These are phyloP conservation scores for Rhizophagus clarus DNA, from an alignment of 192 early-diverging fungal genomes.

Conservation along the genomic window DNA sequence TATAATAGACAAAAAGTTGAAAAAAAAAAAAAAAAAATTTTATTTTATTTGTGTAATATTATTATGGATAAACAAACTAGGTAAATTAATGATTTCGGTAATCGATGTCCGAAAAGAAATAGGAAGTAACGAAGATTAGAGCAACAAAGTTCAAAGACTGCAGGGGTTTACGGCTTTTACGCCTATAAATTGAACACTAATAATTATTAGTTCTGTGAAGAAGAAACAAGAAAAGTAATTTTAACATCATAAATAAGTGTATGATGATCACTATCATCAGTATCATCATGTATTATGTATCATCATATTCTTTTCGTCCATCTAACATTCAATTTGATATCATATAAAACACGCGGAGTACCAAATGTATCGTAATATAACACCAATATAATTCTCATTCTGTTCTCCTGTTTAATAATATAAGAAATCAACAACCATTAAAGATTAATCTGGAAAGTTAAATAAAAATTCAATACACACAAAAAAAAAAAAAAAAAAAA, in stretches of 20 bases:
- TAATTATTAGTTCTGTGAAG: neutral
- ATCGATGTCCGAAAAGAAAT: too few relatives aligned
- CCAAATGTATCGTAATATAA: neutral
- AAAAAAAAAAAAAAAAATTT: too few relatives aligned
- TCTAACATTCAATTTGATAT: neutral
- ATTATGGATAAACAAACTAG: too few relatives aligned
- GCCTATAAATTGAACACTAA: too few relatives aligned
- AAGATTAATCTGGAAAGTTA: conserved; percentile 9
- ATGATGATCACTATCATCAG: neutral
- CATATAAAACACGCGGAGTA: neutral
- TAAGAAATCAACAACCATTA: conserved; percentile 6
- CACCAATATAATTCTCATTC: conserved; percentile 1
- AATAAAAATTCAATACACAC: neutral
- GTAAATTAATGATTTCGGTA: too few relatives aligned
- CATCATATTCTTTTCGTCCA: too few relatives aligned
- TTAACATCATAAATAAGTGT: neutral
- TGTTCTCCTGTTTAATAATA: neutral
- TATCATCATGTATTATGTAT: too few relatives aligned
- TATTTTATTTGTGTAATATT: too few relatives aligned
- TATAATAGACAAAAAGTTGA: too few relatives aligned
- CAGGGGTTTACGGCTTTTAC: too few relatives aligned
- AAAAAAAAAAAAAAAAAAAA: neutral
- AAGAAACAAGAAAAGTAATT: neutral
- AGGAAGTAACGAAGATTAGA: too few relatives aligned
- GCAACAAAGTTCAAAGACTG: too few relatives aligned